Evolutionary conservation across 257 asterid genomes (phyloP).

Genomic region (Striga asiatica): DNA sequence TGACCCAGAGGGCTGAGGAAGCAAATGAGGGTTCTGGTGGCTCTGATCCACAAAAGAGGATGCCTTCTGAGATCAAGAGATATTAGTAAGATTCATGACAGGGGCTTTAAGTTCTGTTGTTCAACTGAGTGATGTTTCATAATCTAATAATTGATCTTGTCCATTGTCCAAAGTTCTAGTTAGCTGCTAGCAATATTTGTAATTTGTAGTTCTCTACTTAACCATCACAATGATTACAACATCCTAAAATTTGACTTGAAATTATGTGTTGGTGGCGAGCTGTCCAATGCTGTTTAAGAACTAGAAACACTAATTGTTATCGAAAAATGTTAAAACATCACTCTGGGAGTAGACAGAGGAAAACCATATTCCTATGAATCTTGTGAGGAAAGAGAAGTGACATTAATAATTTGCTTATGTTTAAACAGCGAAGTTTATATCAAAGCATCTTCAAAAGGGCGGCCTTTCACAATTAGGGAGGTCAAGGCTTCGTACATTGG

Average conservation of each 20-base stretch:
- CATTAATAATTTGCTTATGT: conserved; percentile 18
- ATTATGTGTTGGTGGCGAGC: too few relatives aligned
- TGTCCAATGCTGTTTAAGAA: background rate
- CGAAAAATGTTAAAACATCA: background rate
- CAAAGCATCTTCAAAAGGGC: conserved; percentile 70
- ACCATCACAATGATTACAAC: background rate
- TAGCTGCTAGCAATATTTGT: background rate
- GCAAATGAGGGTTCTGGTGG: conserved; percentile 53
- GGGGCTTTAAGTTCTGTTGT: background rate
- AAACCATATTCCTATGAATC: background rate
- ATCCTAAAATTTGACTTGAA: too few relatives aligned
- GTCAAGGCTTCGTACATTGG: conserved; percentile 91
- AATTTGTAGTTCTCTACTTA: background rate
- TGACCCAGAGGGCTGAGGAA: conserved; percentile 76
- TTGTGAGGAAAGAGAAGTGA: background rate
- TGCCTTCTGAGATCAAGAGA: conserved; percentile 88
- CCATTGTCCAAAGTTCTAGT: background rate
- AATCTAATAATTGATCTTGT: background rate
- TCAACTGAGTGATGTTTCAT: background rate
- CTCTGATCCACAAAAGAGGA: conserved; percentile 62
- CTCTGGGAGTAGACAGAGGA: background rate
- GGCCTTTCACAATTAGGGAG: conserved; percentile 88
- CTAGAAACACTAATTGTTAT: background rate
- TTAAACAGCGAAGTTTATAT: conserved; percentile 81
- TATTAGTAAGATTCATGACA: conserved; percentile 45